These are phyloP conservation scores for Teratosphaeria zuluensis DNA, from an alignment of 2,329 filamentous ascomycete species.

Conservation along the genomic window DNA sequence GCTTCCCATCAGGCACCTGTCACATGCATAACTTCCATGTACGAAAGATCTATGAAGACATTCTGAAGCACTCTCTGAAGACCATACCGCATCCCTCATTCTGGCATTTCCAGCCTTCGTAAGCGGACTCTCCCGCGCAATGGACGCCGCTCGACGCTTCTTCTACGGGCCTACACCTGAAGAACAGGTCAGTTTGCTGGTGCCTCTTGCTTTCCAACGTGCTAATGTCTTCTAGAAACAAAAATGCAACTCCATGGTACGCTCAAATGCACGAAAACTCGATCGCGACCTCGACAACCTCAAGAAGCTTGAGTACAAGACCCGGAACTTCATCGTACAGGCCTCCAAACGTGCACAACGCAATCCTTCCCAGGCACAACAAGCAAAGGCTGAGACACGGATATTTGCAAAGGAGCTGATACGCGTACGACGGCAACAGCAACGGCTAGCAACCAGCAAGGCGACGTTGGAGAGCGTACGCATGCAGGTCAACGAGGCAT, in stretches of 20 bases:
- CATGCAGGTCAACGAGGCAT: slow-evolving; percentile 97
- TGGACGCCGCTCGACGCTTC: slow-evolving; percentile 80
- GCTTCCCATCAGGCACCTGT: neutral
- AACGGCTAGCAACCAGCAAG: slow-evolving; percentile 72
- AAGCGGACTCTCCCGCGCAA: slow-evolving; percentile 31
- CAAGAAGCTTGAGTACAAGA: slow-evolving; percentile 71
- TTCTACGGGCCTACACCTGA: slow-evolving; percentile 90
- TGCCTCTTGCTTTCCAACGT: neutral
- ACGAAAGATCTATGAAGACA: neutral
- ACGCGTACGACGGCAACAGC: slow-evolving; percentile 64
- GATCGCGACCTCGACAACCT: slow-evolving; percentile 82
- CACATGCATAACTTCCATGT: neutral
- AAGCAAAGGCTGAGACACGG: slow-evolving; percentile 73
- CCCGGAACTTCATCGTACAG: slow-evolving; percentile 72
- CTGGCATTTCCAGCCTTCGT: neutral
- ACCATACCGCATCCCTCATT: too few species aligned
- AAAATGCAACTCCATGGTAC: slow-evolving; percentile 88
- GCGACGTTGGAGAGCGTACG: slow-evolving; percentile 87
- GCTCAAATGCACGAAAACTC: slow-evolving; percentile 81
- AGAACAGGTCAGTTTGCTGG: slow-evolving; percentile 58
- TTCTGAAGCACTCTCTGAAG: neutral
- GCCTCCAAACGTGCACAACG: slow-evolving; percentile 73
- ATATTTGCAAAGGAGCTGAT: slow-evolving; percentile 84
- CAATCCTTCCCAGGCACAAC: slow-evolving; percentile 67
- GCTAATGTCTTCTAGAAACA: slow-evolving; percentile 53